These are phyloP conservation scores for Albatrellus ellisii DNA, from an alignment of 768 basidiomycete species.

Conservation along the genomic window DNA sequence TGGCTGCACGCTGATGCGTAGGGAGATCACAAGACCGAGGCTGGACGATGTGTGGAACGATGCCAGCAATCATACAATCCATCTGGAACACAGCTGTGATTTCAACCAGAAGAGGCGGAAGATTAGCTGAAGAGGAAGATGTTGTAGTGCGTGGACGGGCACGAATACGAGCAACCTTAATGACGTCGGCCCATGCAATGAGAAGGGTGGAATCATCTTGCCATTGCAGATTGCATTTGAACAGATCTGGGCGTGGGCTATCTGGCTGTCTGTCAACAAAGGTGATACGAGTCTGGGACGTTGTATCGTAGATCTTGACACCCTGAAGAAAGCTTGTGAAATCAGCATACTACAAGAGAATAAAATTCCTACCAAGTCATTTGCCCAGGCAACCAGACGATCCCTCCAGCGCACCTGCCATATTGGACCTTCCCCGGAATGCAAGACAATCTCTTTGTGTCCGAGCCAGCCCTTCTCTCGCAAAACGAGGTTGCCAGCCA, in stretches of 20 bases:
- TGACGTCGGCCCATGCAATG: conserved; percentile 87
- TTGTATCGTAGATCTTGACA: conserved; percentile 85
- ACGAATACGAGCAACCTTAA: conserved; percentile 80
- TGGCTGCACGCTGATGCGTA: conserved; percentile 20
- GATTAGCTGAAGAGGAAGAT: conserved; percentile 30
- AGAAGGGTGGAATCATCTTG: conserved; percentile 85
- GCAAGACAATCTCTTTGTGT: conserved; percentile 77
- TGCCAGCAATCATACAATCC: conserved; percentile 91
- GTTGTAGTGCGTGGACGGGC: conserved; percentile 36
- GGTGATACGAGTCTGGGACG: conserved; percentile 63
- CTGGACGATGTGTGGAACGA: conserved; percentile 79
- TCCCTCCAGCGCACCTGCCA: conserved; percentile 87
- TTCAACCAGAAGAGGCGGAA: conserved; percentile 62
- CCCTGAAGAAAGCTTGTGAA: conserved; percentile 38
- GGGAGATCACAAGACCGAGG: too few relatives aligned
- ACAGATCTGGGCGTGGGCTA: conserved; percentile 86
- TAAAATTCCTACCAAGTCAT: conserved; percentile 54
- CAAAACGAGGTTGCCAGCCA: conserved; percentile 77
- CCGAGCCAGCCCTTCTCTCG: conserved; percentile 96
- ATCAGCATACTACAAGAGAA: neutral
- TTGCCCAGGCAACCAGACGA: conserved; percentile 89
- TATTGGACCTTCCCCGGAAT: conserved; percentile 85
- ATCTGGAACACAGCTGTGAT: conserved; percentile 86
- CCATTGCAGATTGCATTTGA: conserved; percentile 88
- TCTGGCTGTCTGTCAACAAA: conserved; percentile 75